A percentile compares a stretch with the other conserved stretches of the same genome.
These are phyloP conservation scores for Nothopassalora personata DNA, from an alignment of 2,329 filamentous ascomycete species.

Conservation along the genomic window DNA sequence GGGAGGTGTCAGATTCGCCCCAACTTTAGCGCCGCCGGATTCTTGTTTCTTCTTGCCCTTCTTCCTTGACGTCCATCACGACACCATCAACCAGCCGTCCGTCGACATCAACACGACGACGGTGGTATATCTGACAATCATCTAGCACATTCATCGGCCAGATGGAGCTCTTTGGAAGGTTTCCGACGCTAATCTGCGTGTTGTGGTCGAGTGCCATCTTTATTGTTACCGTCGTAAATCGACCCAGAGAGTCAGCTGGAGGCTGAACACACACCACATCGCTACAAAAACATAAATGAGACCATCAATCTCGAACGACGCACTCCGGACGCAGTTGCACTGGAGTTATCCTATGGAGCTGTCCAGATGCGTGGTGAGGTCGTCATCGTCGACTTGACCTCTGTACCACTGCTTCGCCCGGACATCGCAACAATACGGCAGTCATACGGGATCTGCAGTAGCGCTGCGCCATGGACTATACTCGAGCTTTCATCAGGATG, in stretches of 20 bases:
- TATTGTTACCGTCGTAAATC: neutral
- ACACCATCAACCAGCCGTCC: too few relatives aligned
- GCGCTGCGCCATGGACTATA: neutral
- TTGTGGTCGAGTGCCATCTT: neutral
- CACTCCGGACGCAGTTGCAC: neutral
- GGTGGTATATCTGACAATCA: neutral
- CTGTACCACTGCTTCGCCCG: neutral
- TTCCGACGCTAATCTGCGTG: neutral
- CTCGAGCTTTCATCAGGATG: neutral
- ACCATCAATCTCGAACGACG: neutral
- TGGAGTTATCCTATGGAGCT: neutral
- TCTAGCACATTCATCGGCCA: neutral
- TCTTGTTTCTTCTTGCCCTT: too few relatives aligned
- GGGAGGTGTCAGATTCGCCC: too few relatives aligned
- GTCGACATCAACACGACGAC: too few relatives aligned
- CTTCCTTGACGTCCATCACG: too few relatives aligned
- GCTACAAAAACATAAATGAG: neutral
- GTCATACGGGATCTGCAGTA: neutral
- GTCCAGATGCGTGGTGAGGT: neutral
- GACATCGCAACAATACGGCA: neutral
- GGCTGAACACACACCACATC: neutral
- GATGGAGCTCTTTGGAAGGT: neutral
- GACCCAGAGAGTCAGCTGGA: neutral
- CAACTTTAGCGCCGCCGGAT: too few relatives aligned
- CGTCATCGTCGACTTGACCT: neutral